Conservation (phyloP, 495 filamentous ascomycete species). For the Talaromyces stipitatus region DNA sequence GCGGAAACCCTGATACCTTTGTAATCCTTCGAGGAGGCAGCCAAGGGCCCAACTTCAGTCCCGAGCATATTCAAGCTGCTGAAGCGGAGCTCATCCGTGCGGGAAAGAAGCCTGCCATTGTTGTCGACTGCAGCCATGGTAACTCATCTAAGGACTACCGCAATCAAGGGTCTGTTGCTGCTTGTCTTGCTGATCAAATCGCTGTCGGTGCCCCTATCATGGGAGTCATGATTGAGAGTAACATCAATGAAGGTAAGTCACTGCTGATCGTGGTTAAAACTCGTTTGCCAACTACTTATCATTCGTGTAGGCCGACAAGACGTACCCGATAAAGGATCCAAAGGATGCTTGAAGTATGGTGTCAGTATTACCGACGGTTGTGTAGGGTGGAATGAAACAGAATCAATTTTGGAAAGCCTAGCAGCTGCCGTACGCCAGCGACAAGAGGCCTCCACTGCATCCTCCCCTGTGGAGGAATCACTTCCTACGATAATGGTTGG, state of each 20-base stretch:
- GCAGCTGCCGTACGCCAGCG: neutral
- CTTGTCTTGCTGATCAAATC: slow-evolving; percentile 73
- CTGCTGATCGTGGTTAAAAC: neutral
- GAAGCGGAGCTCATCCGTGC: slow-evolving; percentile 69
- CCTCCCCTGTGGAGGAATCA: neutral
- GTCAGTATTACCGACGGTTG: slow-evolving; percentile 97
- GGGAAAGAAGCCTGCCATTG: slow-evolving; percentile 77
- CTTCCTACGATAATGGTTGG: neutral
- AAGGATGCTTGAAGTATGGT: slow-evolving; percentile 79
- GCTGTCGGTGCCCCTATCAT: slow-evolving; percentile 83
- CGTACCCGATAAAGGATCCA: slow-evolving; percentile 73
- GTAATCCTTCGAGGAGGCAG: slow-evolving; percentile 88
- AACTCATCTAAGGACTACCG: slow-evolving; percentile 56
- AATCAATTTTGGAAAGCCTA: neutral
- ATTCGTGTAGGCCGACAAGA: slow-evolving; percentile 17
- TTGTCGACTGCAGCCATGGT: slow-evolving; percentile 93
- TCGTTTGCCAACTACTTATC: neutral
- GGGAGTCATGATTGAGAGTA: slow-evolving; percentile 97
- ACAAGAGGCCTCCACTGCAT: neutral
- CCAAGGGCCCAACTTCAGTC: slow-evolving; percentile 91
- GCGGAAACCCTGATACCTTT: slow-evolving; percentile 86
- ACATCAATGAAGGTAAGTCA: slow-evolving; percentile 90
- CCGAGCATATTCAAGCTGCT: slow-evolving; percentile 64
- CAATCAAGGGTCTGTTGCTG: slow-evolving; percentile 89
- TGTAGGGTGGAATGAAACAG: slow-evolving; percentile 90